These are phyloP conservation scores for Tausonia pullulans DNA, from an alignment of 1,284 basidiomycete species.

Conservation along the genomic window DNA sequence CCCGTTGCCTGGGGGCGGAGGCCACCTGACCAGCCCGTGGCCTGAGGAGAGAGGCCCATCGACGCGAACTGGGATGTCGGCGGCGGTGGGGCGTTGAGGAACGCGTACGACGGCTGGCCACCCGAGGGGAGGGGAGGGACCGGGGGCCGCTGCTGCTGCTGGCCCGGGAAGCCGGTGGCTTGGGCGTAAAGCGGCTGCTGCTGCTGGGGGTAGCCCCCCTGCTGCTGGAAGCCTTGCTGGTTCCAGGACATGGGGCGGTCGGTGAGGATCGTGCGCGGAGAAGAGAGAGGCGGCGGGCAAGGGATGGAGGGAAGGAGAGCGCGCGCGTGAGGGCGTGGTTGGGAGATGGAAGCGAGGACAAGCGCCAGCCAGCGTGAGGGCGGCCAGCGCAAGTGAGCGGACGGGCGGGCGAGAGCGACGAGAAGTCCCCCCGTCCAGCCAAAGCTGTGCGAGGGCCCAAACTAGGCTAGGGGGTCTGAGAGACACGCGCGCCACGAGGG, in stretches of 20 bases:
- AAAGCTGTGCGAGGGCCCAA: no score
- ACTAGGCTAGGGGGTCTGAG: no score
- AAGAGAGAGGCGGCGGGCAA: not conserved
- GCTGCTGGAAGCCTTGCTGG: constrained; percentile 21
- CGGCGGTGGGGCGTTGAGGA: constrained; percentile 33
- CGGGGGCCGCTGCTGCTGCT: constrained; percentile 19
- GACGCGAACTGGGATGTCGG: constrained; percentile 19
- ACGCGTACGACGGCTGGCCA: constrained; percentile 22
- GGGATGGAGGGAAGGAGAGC: not conserved
- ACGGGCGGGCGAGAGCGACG: no score
- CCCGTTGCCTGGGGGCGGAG: constrained; percentile 19
- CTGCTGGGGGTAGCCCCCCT: constrained; percentile 22
- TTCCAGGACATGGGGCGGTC: not conserved
- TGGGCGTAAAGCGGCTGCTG: constrained; percentile 18
- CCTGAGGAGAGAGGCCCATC: constrained; percentile 17
- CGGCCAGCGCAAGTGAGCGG: no score
- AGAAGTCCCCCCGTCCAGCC: no score
- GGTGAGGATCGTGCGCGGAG: no score
- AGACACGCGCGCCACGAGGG: no score
- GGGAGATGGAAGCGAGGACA: no score
- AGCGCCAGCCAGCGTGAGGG: no score
- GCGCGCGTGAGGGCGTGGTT: not conserved
- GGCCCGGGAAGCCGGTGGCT: constrained; percentile 14
- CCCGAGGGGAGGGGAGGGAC: constrained; percentile 6
- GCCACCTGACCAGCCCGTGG: constrained; percentile 19